Evolutionary conservation across 371 early-diverging fungal species (phyloP).

Genomic region (Mucor irregularis): DNA sequence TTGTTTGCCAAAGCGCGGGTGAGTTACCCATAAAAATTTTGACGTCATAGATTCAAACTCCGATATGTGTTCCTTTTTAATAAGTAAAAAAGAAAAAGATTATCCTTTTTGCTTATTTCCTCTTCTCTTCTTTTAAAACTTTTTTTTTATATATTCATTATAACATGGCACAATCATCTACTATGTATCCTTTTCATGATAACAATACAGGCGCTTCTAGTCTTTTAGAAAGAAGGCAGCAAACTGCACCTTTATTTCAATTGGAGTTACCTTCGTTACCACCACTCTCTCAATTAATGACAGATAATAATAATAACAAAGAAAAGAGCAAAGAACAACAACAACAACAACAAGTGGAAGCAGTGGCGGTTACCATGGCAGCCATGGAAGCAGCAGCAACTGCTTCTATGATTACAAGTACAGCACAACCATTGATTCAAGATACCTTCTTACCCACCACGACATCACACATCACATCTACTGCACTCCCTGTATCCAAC

Average conservation of each 20-base stretch:
- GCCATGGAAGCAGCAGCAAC: constrained; percentile 14
- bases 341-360: background rate
- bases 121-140: background rate
- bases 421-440: constrained; percentile 21
- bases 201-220: background rate
- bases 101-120: background rate
- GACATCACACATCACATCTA: background rate
- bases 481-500: background rate
- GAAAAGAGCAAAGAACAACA: constrained; percentile 5
- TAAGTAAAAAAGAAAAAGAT: background rate
- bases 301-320: constrained; percentile 1
- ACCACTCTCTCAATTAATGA: constrained; percentile 34
- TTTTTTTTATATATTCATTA: background rate
- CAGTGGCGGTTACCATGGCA: constrained; percentile 5
- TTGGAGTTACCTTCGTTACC: constrained; percentile 37
- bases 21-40: background rate
- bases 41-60: constrained; percentile 13
- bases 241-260: constrained; percentile 31
- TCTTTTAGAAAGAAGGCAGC: constrained; percentile 41
- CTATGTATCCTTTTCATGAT: constrained; percentile 1
- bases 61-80: background rate
- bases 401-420: constrained; percentile 12
- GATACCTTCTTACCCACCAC: constrained; percentile 14
- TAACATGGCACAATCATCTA: background rate
- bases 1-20: too few species aligned